Conservation (phyloP, 306 rosid genomes). For the Vigna angularis region DNA sequence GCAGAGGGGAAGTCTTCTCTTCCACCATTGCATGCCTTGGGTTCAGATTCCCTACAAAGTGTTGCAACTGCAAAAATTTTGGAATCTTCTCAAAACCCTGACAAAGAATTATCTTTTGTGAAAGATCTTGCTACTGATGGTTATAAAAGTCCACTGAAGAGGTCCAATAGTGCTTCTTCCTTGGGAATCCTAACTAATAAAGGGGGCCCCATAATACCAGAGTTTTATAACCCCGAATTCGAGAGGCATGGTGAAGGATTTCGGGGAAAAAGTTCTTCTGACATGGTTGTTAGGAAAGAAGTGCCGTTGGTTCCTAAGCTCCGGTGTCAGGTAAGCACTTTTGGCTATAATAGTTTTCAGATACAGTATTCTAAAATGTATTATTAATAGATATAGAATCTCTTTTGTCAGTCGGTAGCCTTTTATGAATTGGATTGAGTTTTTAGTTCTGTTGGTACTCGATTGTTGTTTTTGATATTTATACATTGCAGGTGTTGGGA, state of each 20-base stretch:
- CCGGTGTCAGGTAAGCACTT: slow-evolving; percentile 81
- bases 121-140: slow-evolving; percentile 48
- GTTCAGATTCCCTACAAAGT: slow-evolving; percentile 54
- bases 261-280: slow-evolving; percentile 63
- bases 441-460: slow-evolving; percentile 22
- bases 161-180: slow-evolving; percentile 83
- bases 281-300: slow-evolving; percentile 62
- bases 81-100: slow-evolving; percentile 50
- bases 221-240: slow-evolving; percentile 69
- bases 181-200: slow-evolving; percentile 58
- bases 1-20: slow-evolving; percentile 51
- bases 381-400: slow-evolving; percentile 14
- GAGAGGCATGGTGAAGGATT: slow-evolving; percentile 60
- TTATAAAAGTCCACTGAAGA: slow-evolving; percentile 62
- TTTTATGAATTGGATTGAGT: slow-evolving; percentile 31
- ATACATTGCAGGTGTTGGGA: slow-evolving; percentile 82
- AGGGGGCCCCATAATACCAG: slow-evolving; percentile 73
- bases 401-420: not conserved
- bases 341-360: slow-evolving; percentile 34
- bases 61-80: slow-evolving; percentile 47
- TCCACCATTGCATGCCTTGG: slow-evolving; percentile 40
- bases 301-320: slow-evolving; percentile 80
- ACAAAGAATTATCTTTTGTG: slow-evolving; percentile 45
- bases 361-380: slow-evolving; percentile 16
- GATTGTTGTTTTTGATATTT: slow-evolving; percentile 37